Evolutionary conservation across 2,329 filamentous ascomycete species (phyloP).

Genomic region (Fusarium sp.): DNA sequence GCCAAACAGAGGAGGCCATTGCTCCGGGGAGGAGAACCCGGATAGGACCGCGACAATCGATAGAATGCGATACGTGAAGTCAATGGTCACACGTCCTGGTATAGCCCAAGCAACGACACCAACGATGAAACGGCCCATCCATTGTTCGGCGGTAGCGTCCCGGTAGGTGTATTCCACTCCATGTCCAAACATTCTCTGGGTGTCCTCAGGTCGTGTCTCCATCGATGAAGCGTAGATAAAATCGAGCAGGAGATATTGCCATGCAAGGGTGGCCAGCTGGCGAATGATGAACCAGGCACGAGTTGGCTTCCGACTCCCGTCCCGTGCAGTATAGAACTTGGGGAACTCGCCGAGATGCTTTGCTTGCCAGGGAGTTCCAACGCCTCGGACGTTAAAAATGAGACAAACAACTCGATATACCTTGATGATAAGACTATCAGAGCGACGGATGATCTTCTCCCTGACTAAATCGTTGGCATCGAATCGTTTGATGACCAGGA

Average conservation of each 20-base stretch:
- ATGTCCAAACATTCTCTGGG: background rate
- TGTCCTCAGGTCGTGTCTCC: background rate
- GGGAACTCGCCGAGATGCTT: background rate
- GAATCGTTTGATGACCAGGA: background rate
- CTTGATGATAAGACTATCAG: background rate
- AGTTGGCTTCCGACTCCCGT: background rate
- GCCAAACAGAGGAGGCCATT: background rate
- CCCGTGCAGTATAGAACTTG: background rate
- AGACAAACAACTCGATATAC: background rate
- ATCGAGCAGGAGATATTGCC: background rate
- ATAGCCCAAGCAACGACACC: background rate
- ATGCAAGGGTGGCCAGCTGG: background rate
- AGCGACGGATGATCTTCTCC: rapidly evolving
- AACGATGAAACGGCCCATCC: background rate
- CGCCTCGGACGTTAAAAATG: background rate
- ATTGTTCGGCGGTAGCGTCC: background rate
- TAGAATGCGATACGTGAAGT: background rate
- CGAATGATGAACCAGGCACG: background rate
- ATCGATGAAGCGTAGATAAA: background rate
- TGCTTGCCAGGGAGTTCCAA: background rate
- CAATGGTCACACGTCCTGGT: background rate
- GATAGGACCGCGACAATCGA: background rate
- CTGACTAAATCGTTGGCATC: background rate
- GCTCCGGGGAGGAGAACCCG: background rate
- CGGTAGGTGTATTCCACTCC: background rate